Conservation (phyloP, 306 rosid species). For the Nissolia schottii region DNA sequence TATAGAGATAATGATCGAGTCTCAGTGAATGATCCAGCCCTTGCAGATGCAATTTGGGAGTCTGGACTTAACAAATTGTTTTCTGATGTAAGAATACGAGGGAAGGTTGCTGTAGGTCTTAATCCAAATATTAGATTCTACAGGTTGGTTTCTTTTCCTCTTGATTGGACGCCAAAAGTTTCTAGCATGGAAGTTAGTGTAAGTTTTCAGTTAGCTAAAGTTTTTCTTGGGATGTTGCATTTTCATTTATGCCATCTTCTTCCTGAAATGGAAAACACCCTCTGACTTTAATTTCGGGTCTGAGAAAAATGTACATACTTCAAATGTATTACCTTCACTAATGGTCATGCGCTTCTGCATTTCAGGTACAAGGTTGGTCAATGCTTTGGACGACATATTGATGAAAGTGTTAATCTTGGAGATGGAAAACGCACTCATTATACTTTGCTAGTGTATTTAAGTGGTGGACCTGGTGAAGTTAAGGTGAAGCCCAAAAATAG, state of each 20-base stretch:
- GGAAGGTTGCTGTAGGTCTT: slow-evolving; percentile 73
- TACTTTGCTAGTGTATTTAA: slow-evolving; percentile 78
- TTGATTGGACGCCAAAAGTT: neutral
- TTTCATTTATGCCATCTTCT: neutral
- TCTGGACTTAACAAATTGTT: slow-evolving; percentile 68
- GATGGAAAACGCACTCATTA: slow-evolving; percentile 74
- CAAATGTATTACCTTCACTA: slow-evolving; percentile 2
- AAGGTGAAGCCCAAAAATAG: slow-evolving; percentile 48
- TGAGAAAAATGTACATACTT: neutral
- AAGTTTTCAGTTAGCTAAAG: neutral
- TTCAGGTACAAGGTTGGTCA: slow-evolving; percentile 84
- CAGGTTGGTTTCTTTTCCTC: slow-evolving; percentile 48
- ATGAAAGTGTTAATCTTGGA: slow-evolving; percentile 74
- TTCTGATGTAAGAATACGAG: slow-evolving; percentile 61
- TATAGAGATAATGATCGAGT: slow-evolving; percentile 82
- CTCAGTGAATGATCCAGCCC: slow-evolving; percentile 60
- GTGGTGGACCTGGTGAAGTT: slow-evolving; percentile 68
- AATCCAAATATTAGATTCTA: slow-evolving; percentile 85
- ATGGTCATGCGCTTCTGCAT: slow-evolving; percentile 5
- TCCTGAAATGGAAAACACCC: neutral
- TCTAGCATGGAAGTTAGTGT: neutral
- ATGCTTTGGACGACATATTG: slow-evolving; percentile 88
- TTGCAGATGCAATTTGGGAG: slow-evolving; percentile 69
- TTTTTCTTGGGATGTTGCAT: neutral
- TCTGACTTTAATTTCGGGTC: neutral